A percentile compares a stretch with the other conserved stretches of the same genome.
These are phyloP conservation scores for Austropuccinia psidii DNA, from an alignment of 1,284 basidiomycete species.

Conservation along the genomic window DNA sequence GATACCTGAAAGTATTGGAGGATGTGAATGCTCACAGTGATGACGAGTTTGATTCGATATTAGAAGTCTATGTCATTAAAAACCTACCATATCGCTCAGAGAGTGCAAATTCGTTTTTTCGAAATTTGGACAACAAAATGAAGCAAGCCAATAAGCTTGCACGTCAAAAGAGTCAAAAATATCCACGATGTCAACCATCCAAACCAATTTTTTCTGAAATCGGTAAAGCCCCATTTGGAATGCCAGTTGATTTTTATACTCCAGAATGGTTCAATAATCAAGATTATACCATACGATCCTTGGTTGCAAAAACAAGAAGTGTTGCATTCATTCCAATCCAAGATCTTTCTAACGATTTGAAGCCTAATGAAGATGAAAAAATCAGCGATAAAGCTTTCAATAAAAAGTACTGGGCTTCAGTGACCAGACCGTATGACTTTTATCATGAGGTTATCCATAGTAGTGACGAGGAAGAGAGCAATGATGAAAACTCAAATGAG, in stretches of 20 bases:
- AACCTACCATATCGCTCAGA: constrained; percentile 2
- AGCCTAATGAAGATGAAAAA: background rate
- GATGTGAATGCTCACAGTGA: background rate
- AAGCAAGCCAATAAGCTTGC: background rate
- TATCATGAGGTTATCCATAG: no score
- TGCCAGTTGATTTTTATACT: constrained; percentile 24
- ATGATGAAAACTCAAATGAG: no score
- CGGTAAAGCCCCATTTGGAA: background rate
- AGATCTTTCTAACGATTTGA: no score
- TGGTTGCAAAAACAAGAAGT: no score
- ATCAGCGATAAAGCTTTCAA: background rate
- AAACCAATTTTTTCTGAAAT: no score
- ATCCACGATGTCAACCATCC: background rate
- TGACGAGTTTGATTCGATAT: background rate
- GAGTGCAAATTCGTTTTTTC: background rate
- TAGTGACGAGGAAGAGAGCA: no score
- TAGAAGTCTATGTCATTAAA: background rate
- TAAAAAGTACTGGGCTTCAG: background rate
- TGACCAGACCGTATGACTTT: no score
- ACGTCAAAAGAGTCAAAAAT: background rate
- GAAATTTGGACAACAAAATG: constrained; percentile 5
- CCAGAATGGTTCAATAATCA: background rate
- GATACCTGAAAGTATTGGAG: background rate
- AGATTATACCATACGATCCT: no score
- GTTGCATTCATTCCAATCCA: no score